These are phyloP conservation scores for Calonectria pseudoturangicola DNA, from an alignment of 2,329 filamentous ascomycete species.

Conservation along the genomic window DNA sequence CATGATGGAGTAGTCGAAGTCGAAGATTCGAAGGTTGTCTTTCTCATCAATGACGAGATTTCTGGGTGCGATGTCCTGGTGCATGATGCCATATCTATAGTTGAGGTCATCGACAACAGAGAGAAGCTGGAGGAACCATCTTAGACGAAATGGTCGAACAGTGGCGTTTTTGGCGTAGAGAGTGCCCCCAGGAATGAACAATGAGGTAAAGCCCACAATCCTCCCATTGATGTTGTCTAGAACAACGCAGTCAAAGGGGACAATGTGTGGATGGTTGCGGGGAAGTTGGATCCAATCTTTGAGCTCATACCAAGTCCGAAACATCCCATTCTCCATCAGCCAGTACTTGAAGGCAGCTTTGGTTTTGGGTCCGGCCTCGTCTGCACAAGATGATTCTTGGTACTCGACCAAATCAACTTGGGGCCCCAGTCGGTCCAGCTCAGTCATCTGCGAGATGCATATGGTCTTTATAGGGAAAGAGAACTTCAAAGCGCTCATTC, in stretches of 20 bases:
- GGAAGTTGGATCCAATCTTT: slow-evolving; percentile 16
- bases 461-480: background rate
- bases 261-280: background rate
- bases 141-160: background rate
- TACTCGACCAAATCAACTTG: slow-evolving; percentile 11
- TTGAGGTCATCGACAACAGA: background rate
- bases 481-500: background rate
- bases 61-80: slow-evolving; percentile 2
- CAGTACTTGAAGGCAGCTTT: background rate
- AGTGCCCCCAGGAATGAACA: slow-evolving; percentile 9
- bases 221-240: background rate
- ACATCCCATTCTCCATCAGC: slow-evolving; percentile 8
- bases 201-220: background rate
- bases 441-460: background rate
- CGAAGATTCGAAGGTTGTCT: slow-evolving; percentile 1
- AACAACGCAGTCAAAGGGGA: background rate
- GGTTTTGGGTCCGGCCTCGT: background rate
- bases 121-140: background rate
- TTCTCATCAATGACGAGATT: slow-evolving; percentile 5
- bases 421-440: background rate
- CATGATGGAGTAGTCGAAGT: background rate
- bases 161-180: background rate
- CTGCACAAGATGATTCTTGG: background rate
- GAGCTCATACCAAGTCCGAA: background rate
- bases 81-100: slow-evolving; percentile 7